Conservation (phyloP, 2,329 filamentous ascomycete species). For the Cercospora sojina region DNA sequence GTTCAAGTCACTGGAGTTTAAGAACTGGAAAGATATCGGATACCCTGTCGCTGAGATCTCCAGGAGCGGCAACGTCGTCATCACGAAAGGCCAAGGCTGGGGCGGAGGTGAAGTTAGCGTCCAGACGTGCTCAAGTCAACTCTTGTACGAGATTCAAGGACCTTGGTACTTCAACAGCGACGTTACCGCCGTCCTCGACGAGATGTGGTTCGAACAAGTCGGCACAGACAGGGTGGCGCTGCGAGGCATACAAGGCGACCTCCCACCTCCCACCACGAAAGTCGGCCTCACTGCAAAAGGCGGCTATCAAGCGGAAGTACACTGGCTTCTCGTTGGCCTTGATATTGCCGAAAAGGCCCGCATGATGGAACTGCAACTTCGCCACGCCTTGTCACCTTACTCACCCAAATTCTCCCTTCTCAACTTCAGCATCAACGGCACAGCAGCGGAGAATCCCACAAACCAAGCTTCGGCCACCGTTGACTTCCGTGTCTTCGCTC, state of each 20-base stretch:
- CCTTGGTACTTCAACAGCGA: conserved; percentile 59
- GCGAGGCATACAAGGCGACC: conserved; percentile 45
- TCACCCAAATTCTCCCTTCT: conserved; percentile 40
- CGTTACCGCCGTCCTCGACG: conserved; percentile 53
- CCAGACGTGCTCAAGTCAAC: conserved; percentile 54
- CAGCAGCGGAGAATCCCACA: conserved; percentile 45
- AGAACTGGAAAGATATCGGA: conserved; percentile 46
- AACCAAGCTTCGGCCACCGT: conserved; percentile 51
- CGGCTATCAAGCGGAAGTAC: conserved; percentile 50
- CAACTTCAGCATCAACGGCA: conserved; percentile 44
- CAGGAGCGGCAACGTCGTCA: conserved; percentile 38
- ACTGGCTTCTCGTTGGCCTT: conserved; percentile 48
- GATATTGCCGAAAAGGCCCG: conserved; percentile 49
- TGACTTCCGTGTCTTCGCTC: conserved; percentile 46
- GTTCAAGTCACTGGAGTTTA: conserved; percentile 41
- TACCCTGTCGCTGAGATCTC: conserved; percentile 41
- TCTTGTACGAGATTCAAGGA: conserved; percentile 57
- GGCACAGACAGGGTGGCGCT: conserved; percentile 52
- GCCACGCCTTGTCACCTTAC: conserved; percentile 40
- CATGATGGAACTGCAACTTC: conserved; percentile 50
- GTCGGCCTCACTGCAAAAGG: conserved; percentile 49
- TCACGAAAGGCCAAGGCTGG: conserved; percentile 42
- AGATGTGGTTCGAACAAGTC: conserved; percentile 54
- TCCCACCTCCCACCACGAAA: conserved; percentile 54
- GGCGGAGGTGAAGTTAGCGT: conserved; percentile 42